Conservation (phyloP, 805 yeast species). For the Ogataea pignaliae region DNA sequence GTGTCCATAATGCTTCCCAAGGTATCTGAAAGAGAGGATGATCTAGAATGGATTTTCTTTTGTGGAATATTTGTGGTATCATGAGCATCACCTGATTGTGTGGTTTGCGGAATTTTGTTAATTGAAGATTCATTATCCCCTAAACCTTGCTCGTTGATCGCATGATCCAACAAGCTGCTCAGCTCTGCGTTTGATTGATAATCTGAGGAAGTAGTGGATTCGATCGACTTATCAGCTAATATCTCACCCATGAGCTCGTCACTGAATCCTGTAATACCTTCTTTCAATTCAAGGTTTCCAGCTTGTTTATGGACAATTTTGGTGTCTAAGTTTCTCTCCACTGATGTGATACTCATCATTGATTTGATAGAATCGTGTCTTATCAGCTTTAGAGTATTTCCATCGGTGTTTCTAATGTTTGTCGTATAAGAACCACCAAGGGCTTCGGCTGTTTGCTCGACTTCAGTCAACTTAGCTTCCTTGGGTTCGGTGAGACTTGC, state of each 20-base stretch:
- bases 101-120: neutral
- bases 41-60: slow-evolving; percentile 2
- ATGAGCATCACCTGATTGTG: neutral
- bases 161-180: neutral
- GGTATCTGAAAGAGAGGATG: slow-evolving; percentile 15
- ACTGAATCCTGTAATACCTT: slow-evolving; percentile 20
- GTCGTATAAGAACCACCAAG: slow-evolving; percentile 31
- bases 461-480: slow-evolving; percentile 16
- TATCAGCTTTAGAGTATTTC: slow-evolving; percentile 23
- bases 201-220: neutral
- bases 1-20: slow-evolving; percentile 19
- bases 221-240: neutral
- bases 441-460: slow-evolving; percentile 21
- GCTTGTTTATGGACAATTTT: slow-evolving; percentile 13
- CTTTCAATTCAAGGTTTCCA: slow-evolving; percentile 11
- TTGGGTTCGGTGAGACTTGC: slow-evolving; percentile 5
- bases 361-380: slow-evolving; percentile 28
- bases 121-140: neutral
- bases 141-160: neutral
- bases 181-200: neutral
- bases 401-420: slow-evolving; percentile 29
- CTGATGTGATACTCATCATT: slow-evolving; percentile 24
- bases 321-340: slow-evolving; percentile 25
- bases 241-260: slow-evolving; percentile 15
- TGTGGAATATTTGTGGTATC: neutral